Evolutionary conservation across 1,284 basidiomycete genomes (phyloP), one percentile per base, ranked within the genome.

Genomic region (Trichosporon ovoides): DNA sequence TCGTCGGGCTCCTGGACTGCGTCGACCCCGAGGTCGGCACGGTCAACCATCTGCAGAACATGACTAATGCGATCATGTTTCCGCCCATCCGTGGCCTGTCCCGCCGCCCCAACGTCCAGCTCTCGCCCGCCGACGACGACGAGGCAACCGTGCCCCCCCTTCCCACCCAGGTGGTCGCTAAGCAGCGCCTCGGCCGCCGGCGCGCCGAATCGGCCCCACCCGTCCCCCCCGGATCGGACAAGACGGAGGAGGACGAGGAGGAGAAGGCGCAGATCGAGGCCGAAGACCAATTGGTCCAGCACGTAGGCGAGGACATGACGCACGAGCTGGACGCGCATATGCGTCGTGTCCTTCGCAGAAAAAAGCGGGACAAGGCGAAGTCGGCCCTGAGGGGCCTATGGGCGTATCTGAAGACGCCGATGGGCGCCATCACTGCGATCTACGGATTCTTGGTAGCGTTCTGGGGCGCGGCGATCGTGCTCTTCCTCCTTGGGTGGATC

Each of bases 391-490:
- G 81, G 63, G 89, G 90, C 7, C 79, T 92, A 2, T 90, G 89
- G 88, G 83, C 86, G 1, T 93, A 89, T 68, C 74, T 91, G 60
- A 90, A 88, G 78, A 93, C 90, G 43, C 80, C 80, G 1, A 74
- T 80, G 65, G 90, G 89, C 69, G 84, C 69, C 24, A 77, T 90
- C 46, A 83, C 84, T 0, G 87, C 83, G 4, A 83, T 92, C 16
- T 93, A 92, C 74, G 89, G 89, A 0, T 88, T 92, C 70, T 71
- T 84, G 33, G 83, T 85, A 10, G 87, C 83, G 3, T 85, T 93
- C 38, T 93, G 92, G 77, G 89, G 89, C 0, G 89, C 92, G 66
- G 89, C 86, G 5, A 87, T 92, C 63, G 87, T 91, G 0, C 69
- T 91, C 38, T 90, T 91, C 76, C 78, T 91, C 48, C 34, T 70